A percentile compares a stretch with the other conserved stretches of the same genome.
These are phyloP conservation scores for Talaromyces sp. DNA, from an alignment of 2,329 filamentous ascomycete species.

Conservation along the genomic window DNA sequence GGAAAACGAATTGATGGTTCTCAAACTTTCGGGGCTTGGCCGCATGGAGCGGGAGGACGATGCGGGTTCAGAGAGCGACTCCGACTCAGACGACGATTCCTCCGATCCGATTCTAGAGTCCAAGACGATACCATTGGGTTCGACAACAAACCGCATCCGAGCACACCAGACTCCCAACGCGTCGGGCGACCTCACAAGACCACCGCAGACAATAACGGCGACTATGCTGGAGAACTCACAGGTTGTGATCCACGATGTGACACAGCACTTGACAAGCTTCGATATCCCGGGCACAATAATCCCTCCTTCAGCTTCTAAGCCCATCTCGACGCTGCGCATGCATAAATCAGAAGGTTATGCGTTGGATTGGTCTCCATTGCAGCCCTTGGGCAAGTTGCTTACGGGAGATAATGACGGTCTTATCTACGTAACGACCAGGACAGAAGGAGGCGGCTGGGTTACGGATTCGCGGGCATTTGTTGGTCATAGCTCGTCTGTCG, in stretches of 20 bases:
- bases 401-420: conserved; percentile 87
- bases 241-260: conserved; percentile 90
- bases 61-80: conserved; percentile 65
- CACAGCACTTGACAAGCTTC: conserved; percentile 81
- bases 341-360: conserved; percentile 95
- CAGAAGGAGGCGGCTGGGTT: conserved; percentile 81
- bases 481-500: conserved; percentile 78
- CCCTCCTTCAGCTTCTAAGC: conserved; percentile 79
- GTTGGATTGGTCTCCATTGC: conserved; percentile 87
- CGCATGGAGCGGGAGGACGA: conserved; percentile 73
- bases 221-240: conserved; percentile 87
- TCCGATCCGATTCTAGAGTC: conserved; percentile 91
- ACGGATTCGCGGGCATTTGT: conserved; percentile 79
- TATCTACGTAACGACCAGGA: conserved; percentile 83
- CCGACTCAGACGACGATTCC: conserved; percentile 65
- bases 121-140: conserved; percentile 76
- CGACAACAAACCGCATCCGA: conserved; percentile 91
- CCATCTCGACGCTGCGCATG: conserved; percentile 77
- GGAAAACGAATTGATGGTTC: conserved; percentile 91
- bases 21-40: conserved; percentile 90
- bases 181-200: conserved; percentile 57
- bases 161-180: conserved; percentile 71
- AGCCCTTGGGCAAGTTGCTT: conserved; percentile 75
- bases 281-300: conserved; percentile 80
- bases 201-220: conserved; percentile 79